These are phyloP conservation scores for Talaromyces sp. DNA, from an alignment of 2,329 filamentous ascomycete genomes.

Conservation along the genomic window DNA sequence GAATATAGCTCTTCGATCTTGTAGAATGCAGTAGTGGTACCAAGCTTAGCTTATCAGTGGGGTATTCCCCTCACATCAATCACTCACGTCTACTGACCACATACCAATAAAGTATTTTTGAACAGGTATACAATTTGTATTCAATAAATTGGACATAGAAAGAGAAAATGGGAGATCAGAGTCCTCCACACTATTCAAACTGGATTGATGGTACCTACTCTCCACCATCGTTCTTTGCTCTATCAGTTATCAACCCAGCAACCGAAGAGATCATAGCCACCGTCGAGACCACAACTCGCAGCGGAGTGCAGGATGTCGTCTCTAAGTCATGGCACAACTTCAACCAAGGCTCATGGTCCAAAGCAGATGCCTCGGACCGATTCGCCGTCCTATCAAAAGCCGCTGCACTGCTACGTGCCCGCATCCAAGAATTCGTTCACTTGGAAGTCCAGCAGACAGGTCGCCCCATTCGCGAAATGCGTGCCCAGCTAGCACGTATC, in stretches of 20 bases:
- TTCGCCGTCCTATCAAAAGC: conserved; percentile 62
- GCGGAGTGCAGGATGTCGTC: conserved; percentile 53
- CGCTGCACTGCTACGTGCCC: conserved; percentile 52
- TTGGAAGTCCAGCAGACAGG: conserved; percentile 68
- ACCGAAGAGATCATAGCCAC: conserved; percentile 30
- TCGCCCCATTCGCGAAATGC: conserved; percentile 66
- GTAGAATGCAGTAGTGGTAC: not conserved
- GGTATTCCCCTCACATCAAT: conserved; percentile 7
- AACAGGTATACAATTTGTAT: too few relatives aligned
- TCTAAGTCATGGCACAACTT: conserved; percentile 36
- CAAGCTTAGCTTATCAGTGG: conserved; percentile 3
- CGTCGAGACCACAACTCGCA: conserved; percentile 55
- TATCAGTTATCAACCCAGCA: conserved; percentile 32
- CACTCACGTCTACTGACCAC: not conserved
- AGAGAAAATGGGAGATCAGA: not conserved
- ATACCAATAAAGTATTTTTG: not conserved
- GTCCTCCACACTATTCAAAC: conserved; percentile 28
- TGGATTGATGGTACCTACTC: conserved; percentile 31
- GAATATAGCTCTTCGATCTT: too few relatives aligned
- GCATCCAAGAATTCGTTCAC: conserved; percentile 56
- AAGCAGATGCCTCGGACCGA: conserved; percentile 54
- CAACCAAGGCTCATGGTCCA: conserved; percentile 56
- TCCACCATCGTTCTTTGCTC: conserved; percentile 17
- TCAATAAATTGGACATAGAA: too few relatives aligned
- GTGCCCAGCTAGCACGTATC: conserved; percentile 61